These are phyloP conservation scores for Parascedosporium putredinis DNA, from an alignment of 2,329 filamentous ascomycete species.

Conservation along the genomic window DNA sequence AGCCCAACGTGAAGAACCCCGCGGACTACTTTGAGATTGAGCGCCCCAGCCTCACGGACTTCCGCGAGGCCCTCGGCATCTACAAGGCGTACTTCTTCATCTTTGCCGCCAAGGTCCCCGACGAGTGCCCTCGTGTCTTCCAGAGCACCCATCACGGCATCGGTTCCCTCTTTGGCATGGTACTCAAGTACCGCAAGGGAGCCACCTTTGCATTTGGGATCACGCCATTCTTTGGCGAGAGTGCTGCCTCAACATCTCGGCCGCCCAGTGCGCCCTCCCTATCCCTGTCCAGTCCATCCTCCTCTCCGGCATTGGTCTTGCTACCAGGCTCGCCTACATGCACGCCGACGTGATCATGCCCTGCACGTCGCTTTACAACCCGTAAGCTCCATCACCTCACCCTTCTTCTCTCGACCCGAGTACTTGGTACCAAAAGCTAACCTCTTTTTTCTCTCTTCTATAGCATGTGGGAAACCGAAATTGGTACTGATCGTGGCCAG, in stretches of 20 bases:
- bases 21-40: constrained; percentile 22
- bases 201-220: constrained; percentile 53
- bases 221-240: constrained; percentile 53
- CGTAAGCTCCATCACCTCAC: constrained; percentile 16
- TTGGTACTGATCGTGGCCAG: constrained; percentile 46
- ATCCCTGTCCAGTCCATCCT: constrained; percentile 38
- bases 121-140: constrained; percentile 48
- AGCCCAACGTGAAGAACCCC: constrained; percentile 24
- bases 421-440: neutral
- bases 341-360: constrained; percentile 52
- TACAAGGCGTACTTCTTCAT: constrained; percentile 40
- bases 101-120: constrained; percentile 46
- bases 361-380: constrained; percentile 51
- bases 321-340: constrained; percentile 31
- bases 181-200: constrained; percentile 49
- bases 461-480: constrained; percentile 48
- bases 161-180: constrained; percentile 48
- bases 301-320: constrained; percentile 34
- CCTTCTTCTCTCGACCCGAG: neutral
- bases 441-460: neutral
- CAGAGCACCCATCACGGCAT: constrained; percentile 54
- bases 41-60: constrained; percentile 24
- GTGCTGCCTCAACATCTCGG: constrained; percentile 37
- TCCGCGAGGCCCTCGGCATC: constrained; percentile 23
- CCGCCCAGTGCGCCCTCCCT: constrained; percentile 35